Percentiles rank a stretch among this genome's conserved stretches.
Evolutionary conservation across 2,329 filamentous ascomycete species (phyloP).

Genomic region (Aspergillus ochraceus): DNA sequence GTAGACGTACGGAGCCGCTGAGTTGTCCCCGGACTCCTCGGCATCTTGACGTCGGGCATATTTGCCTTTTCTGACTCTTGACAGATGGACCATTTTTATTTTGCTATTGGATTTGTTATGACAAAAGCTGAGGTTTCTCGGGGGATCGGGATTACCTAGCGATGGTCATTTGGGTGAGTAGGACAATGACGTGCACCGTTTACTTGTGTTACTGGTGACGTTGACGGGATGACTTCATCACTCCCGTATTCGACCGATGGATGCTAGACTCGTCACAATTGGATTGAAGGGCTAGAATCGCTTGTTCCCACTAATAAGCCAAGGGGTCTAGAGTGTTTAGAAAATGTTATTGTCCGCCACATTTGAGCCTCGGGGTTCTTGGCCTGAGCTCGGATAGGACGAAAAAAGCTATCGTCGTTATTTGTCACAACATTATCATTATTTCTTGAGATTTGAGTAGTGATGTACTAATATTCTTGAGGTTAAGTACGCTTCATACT

Average conservation of each 20-base stretch:
- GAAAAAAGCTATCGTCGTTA: no score
- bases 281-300: no score
- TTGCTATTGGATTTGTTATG: not conserved
- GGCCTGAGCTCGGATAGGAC: no score
- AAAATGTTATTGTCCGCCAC: no score
- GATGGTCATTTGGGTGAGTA: not conserved
- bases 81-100: constrained; percentile 40
- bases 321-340: no score
- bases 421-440: no score
- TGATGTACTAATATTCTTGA: no score
- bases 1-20: constrained; percentile 65
- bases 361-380: no score
- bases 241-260: not conserved
- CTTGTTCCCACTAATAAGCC: no score
- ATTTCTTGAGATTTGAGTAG: no score
- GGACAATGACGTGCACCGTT: not conserved
- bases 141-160: not conserved
- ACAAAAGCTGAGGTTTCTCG: not conserved
- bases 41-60: constrained; percentile 42
- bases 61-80: constrained; percentile 29
- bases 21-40: not conserved
- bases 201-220: not conserved
- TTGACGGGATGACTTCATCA: constrained; percentile 14
- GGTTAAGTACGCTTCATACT: no score
- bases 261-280: not conserved